Conservation (phyloP, 257 asterid species). For the Nicotiana tabacum region DNA sequence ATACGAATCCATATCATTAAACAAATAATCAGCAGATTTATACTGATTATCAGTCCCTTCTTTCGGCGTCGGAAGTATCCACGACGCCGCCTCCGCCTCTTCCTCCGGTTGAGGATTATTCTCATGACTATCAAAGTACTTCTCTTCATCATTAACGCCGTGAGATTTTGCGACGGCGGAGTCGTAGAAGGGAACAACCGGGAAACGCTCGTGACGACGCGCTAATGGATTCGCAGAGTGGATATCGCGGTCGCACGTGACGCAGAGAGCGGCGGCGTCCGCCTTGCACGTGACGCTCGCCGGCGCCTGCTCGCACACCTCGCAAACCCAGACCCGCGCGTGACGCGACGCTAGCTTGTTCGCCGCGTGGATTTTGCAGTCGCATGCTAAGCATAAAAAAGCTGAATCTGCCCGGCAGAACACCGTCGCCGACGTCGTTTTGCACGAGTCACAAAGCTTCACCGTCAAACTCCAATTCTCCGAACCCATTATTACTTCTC, state of each 20-base stretch:
- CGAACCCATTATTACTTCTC: background rate
- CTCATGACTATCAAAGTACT: background rate
- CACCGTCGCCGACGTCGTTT: conserved; percentile 15
- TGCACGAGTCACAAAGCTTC: conserved; percentile 17
- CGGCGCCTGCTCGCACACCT: conserved; percentile 58
- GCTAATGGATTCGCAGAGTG: conserved; percentile 67
- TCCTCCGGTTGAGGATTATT: conserved; percentile 20
- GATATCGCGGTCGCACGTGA: conserved; percentile 51
- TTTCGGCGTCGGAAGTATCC: conserved; percentile 44
- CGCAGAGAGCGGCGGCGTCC: conserved; percentile 59
- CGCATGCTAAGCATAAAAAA: conserved; percentile 16
- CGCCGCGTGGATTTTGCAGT: conserved; percentile 15
- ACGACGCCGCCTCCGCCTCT: conserved; percentile 24
- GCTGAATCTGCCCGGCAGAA: conserved; percentile 22
- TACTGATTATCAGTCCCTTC: conserved; percentile 20
- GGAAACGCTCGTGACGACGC: conserved; percentile 55
- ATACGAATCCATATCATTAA: conserved; percentile 54
- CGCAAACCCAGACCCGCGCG: conserved; percentile 46
- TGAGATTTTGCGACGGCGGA: background rate
- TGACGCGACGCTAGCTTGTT: conserved; percentile 17
- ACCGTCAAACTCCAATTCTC: conserved; percentile 18
- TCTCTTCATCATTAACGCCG: background rate
- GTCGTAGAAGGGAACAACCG: conserved; percentile 24
- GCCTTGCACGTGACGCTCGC: conserved; percentile 57
- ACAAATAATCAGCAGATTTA: conserved; percentile 49